These are phyloP conservation scores for Casuarina cunninghamiana DNA, from an alignment of 306 rosid genomes.

Conservation along the genomic window DNA sequence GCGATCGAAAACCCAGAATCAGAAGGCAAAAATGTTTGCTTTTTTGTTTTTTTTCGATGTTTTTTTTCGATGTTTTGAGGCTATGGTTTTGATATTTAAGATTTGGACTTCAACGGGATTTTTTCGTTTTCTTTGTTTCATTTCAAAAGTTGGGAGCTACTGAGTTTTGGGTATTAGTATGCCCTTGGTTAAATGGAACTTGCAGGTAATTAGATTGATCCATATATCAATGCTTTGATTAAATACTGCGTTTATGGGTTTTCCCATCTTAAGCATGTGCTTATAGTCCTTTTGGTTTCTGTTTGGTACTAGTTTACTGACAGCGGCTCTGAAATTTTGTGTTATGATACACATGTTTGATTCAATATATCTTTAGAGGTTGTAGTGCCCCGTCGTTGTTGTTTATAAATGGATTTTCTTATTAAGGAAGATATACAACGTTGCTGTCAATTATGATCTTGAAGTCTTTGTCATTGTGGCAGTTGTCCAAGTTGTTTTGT, in stretches of 20 bases:
- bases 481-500: not conserved
- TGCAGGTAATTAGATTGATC: not conserved
- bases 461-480: not conserved
- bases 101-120: not conserved
- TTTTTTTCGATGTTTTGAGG: constrained; percentile 1
- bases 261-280: not conserved
- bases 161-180: not conserved
- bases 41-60: too few species aligned
- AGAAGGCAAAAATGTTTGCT: not conserved
- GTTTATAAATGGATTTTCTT: not conserved
- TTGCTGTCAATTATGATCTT: not conserved
- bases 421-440: not conserved
- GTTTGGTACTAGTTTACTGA: not conserved
- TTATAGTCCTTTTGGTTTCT: not conserved
- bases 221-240: not conserved
- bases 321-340: not conserved
- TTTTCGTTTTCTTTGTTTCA: not conserved
- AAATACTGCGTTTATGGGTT: not conserved
- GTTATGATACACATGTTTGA: not conserved
- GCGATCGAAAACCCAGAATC: too few species aligned
- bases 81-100: not conserved
- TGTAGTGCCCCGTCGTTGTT: not conserved
- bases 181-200: not conserved
- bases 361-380: not conserved
- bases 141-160: not conserved